These are phyloP conservation scores for Murraya paniculata DNA, from an alignment of 345 rosid species.

Conservation along the genomic window DNA sequence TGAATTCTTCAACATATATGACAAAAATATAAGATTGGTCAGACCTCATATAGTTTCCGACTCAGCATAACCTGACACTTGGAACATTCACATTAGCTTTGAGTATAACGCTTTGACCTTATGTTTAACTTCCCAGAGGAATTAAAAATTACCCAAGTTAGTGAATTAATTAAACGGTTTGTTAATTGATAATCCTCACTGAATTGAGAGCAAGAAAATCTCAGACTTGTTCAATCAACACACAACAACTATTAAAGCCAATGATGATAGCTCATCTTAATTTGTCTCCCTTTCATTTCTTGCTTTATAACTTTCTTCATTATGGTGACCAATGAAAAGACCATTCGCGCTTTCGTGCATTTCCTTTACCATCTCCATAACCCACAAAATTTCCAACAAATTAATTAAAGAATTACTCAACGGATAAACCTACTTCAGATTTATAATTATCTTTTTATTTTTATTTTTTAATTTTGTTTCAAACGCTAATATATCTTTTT, in stretches of 20 bases:
- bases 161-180: background rate
- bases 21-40: slow-evolving; percentile 20
- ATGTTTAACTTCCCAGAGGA: background rate
- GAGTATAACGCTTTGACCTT: background rate
- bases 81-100: slow-evolving; percentile 1
- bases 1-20: slow-evolving; percentile 17
- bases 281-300: slow-evolving; percentile 8
- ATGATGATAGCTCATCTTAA: slow-evolving; percentile 1
- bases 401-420: too few species aligned
- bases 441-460: too few species aligned
- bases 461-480: background rate
- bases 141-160: background rate
- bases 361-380: background rate
- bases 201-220: slow-evolving; percentile 8
- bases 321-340: background rate
- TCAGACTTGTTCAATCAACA: slow-evolving; percentile 9
- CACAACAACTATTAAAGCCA: background rate
- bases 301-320: background rate
- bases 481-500: background rate
- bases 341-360: background rate
- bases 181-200: background rate
- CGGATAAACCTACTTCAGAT: background rate
- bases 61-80: slow-evolving; percentile 6
- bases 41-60: slow-evolving; percentile 7
- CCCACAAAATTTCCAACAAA: background rate